phyloP scores from a whole-genome alignment of 768 basidiomycete genomes.

The Phallus indusiatus region DNA sequence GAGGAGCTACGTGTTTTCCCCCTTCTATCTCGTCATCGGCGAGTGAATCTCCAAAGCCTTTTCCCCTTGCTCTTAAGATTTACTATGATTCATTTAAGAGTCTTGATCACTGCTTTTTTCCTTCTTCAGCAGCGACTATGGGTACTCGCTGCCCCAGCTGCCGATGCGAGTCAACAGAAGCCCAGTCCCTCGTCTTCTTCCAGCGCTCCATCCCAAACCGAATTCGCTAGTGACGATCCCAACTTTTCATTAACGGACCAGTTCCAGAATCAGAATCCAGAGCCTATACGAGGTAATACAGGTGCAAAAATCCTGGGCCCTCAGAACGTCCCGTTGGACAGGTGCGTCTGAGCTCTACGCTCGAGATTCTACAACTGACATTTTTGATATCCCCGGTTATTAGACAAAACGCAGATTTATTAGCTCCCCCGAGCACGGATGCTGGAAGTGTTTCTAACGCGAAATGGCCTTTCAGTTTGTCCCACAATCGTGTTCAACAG shows the following conservation, averaged over 20 bases:
- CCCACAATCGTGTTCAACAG: constrained; percentile 45
- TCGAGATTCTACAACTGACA: background rate
- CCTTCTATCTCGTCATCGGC: no score
- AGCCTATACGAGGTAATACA: constrained; percentile 30
- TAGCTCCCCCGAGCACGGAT: constrained; percentile 39
- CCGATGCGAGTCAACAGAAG: background rate
- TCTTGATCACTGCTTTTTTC: background rate
- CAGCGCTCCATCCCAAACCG: constrained; percentile 16
- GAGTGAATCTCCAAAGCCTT: no score
- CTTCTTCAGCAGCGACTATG: background rate
- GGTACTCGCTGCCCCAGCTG: background rate
- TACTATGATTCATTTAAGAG: background rate
- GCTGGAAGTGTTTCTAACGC: constrained; percentile 38
- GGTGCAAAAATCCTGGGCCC: constrained; percentile 37
- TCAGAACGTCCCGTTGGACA: constrained; percentile 29
- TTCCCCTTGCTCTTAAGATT: no score
- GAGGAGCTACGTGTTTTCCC: no score
- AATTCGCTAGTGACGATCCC: constrained; percentile 29
- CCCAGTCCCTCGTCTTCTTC: constrained; percentile 14
- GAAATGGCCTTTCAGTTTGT: constrained; percentile 50
- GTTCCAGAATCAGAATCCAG: constrained; percentile 13
- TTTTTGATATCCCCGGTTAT: background rate
- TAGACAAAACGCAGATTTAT: constrained; percentile 31
- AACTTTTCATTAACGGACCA: constrained; percentile 32
- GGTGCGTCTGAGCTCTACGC: background rate